Conservation (phyloP, 768 basidiomycete genomes). For the Leccinum truebloodii region DNA sequence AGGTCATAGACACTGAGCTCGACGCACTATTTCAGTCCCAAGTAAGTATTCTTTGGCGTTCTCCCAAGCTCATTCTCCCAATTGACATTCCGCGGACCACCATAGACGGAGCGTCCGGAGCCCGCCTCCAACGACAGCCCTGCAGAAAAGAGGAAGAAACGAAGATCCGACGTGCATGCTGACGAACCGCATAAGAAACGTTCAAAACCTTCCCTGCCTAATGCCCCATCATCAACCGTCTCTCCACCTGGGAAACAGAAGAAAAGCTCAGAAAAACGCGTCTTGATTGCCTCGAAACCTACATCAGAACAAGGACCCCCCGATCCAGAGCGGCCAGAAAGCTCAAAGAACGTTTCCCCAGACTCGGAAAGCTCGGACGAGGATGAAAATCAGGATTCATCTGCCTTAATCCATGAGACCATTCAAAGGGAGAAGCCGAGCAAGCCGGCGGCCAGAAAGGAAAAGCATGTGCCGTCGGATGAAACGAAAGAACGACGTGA, state of each 20-base stretch:
- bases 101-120: conserved; percentile 12
- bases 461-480: conserved; percentile 58
- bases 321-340: neutral
- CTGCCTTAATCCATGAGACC: conserved; percentile 66
- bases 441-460: conserved; percentile 31
- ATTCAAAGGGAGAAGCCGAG: conserved; percentile 34
- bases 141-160: conserved; percentile 14
- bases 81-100: neutral
- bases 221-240: conserved; percentile 22
- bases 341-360: conserved; percentile 6
- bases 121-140: conserved; percentile 6
- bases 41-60: conserved; percentile 38
- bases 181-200: conserved; percentile 23
- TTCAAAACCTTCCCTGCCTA: conserved; percentile 7
- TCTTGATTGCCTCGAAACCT: neutral
- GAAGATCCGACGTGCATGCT: conserved; percentile 12
- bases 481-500: conserved; percentile 78
- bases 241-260: conserved; percentile 16
- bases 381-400: conserved; percentile 34
- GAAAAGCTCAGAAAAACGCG: conserved; percentile 16
- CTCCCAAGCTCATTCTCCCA: conserved; percentile 5
- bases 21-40: conserved; percentile 61
- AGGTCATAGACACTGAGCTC: conserved; percentile 57
- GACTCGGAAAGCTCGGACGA: conserved; percentile 31
- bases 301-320: neutral